Percentiles rank a stretch among this genome's conserved stretches.
phyloP scores from a whole-genome alignment of 768 basidiomycete genomes.

The Solioccasus polychromus region DNA sequence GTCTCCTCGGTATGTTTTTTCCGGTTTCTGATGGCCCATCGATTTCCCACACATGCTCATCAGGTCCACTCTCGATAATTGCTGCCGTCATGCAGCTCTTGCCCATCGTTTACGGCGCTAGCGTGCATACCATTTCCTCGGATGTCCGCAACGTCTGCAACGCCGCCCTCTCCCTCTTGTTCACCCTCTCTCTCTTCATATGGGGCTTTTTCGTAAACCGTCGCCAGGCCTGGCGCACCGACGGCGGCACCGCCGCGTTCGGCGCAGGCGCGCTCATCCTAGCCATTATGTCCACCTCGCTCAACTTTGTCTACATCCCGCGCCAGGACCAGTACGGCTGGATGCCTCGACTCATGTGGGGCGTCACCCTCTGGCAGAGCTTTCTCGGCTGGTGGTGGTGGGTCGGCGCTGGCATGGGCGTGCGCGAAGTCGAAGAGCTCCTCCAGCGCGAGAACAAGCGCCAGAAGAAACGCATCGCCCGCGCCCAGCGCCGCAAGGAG shows the following conservation, averaged over 20 bases:
- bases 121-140: constrained; percentile 54
- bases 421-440: constrained; percentile 67
- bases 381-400: constrained; percentile 99
- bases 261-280: constrained; percentile 80
- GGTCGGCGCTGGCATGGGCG: constrained; percentile 89
- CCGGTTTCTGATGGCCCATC: neutral
- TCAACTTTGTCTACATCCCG: constrained; percentile 87
- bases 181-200: constrained; percentile 82
- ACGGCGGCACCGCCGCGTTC: constrained; percentile 94
- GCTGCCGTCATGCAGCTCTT: constrained; percentile 84
- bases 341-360: constrained; percentile 88
- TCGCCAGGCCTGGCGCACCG: constrained; percentile 89
- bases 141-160: constrained; percentile 93
- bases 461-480: constrained; percentile 43
- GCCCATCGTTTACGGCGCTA: constrained; percentile 44
- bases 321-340: constrained; percentile 84
- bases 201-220: constrained; percentile 94
- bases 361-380: constrained; percentile 94
- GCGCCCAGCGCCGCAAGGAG: constrained; percentile 45
- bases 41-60: neutral
- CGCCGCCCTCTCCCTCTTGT: constrained; percentile 92
- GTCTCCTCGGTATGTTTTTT: constrained; percentile 66
- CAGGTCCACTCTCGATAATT: constrained; percentile 81
- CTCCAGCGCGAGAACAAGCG: constrained; percentile 53
- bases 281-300: constrained; percentile 77